Conservation (phyloP, 2,329 filamentous ascomycete genomes). For the Scytalidium lignicola region DNA sequence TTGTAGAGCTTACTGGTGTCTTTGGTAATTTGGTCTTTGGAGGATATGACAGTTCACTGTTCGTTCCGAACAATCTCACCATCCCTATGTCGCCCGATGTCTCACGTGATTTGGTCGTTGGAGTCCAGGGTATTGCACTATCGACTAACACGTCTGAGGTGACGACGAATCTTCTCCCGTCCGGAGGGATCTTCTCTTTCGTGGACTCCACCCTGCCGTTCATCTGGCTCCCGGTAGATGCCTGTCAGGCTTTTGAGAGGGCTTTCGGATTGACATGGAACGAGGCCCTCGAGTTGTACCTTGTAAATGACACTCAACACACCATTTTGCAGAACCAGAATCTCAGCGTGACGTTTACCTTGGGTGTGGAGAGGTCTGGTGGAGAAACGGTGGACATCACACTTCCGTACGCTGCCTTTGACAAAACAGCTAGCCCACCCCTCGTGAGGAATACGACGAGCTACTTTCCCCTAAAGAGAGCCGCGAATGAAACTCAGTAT, state of each 20-base stretch:
- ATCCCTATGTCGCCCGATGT: slow-evolving; percentile 32
- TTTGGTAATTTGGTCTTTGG: slow-evolving; percentile 34
- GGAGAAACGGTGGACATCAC: slow-evolving; percentile 26
- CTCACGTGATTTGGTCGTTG: slow-evolving; percentile 32
- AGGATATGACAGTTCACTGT: slow-evolving; percentile 36
- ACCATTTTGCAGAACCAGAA: slow-evolving; percentile 21
- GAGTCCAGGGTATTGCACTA: slow-evolving; percentile 30
- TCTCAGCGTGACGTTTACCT: slow-evolving; percentile 30
- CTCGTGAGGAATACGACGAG: slow-evolving; percentile 18
- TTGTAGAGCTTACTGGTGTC: slow-evolving; percentile 14
- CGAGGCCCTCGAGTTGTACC: slow-evolving; percentile 29
- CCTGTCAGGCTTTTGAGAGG: slow-evolving; percentile 31
- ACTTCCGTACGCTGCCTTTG: slow-evolving; percentile 35
- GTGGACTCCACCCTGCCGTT: slow-evolving; percentile 36
- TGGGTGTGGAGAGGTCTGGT: slow-evolving; percentile 26
- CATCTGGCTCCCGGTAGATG: slow-evolving; percentile 31
- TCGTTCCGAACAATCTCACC: slow-evolving; percentile 32
- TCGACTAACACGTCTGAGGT: slow-evolving; percentile 12
- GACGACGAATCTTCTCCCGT: slow-evolving; percentile 13
- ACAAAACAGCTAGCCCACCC: slow-evolving; percentile 30
- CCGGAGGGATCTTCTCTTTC: slow-evolving; percentile 20
- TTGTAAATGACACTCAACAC: slow-evolving; percentile 26
- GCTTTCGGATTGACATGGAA: slow-evolving; percentile 32
- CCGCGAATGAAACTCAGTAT: slow-evolving; percentile 27
- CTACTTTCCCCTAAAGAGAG: slow-evolving; percentile 35